These are phyloP conservation scores for Boletus edulis DNA, from an alignment of 768 basidiomycete species.

Conservation along the genomic window DNA sequence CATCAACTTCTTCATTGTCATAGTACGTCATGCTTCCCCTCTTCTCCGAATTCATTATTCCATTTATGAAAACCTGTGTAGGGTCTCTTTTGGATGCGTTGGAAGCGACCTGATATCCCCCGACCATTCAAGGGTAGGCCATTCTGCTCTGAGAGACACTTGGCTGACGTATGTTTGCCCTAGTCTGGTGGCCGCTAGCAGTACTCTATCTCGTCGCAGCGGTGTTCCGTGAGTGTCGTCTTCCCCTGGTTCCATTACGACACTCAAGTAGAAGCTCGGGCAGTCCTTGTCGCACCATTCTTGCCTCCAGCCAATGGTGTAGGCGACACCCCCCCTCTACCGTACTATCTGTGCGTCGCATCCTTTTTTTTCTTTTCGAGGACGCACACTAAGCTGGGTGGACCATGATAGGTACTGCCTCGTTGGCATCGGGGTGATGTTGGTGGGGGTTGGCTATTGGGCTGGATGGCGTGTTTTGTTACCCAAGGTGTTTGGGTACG, in stretches of 20 bases:
- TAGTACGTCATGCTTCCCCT: conserved; percentile 35
- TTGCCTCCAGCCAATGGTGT: conserved; percentile 50
- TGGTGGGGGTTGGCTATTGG: conserved; percentile 50
- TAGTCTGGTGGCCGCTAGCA: conserved; percentile 53
- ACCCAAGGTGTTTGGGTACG: conserved; percentile 48
- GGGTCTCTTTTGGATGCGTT: conserved; percentile 58
- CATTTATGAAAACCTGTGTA: conserved; percentile 6
- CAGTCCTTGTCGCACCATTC: conserved; percentile 56
- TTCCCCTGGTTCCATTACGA: not conserved
- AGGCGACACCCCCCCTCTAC: conserved; percentile 61
- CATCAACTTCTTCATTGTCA: conserved; percentile 52
- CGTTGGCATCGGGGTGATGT: conserved; percentile 49
- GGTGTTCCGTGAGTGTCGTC: conserved; percentile 43
- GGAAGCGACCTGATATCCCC: conserved; percentile 42
- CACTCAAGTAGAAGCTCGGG: not conserved
- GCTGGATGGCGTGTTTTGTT: conserved; percentile 49
- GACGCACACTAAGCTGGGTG: not conserved
- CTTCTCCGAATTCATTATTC: no score
- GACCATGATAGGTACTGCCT: conserved; percentile 42
- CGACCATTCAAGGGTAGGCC: conserved; percentile 54
- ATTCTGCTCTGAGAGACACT: no score
- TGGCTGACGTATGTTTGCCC: not conserved
- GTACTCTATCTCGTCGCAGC: conserved; percentile 52
- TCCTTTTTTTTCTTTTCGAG: conserved; percentile 31
- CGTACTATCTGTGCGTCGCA: conserved; percentile 49